Conservation (phyloP, 169 alveolate species). For the Plasmodium falciparum region DNA sequence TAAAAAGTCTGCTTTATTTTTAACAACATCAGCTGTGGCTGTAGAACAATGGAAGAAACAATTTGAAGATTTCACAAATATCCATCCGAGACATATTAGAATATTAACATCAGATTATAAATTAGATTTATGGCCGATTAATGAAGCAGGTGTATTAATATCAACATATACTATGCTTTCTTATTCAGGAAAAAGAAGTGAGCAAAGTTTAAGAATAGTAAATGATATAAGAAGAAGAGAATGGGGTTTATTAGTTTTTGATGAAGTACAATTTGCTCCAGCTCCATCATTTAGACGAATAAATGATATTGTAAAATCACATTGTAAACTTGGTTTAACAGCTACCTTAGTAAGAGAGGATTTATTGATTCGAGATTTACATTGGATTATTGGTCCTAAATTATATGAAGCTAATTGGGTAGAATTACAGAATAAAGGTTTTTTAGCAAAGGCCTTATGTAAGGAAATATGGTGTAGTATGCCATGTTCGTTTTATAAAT, state of each 20-base stretch:
- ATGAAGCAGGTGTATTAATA: constrained; percentile 95
- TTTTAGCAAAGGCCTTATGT: constrained; percentile 97
- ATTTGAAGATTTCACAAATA: constrained; percentile 92
- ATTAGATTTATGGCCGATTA: constrained; percentile 91
- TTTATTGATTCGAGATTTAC: constrained; percentile 96
- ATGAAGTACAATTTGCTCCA: constrained; percentile 99
- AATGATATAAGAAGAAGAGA: constrained; percentile 91
- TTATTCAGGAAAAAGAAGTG: constrained; percentile 92
- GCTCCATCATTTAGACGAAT: constrained; percentile 97
- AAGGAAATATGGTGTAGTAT: constrained; percentile 99
- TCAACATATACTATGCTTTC: constrained; percentile 98
- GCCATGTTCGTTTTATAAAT: constrained; percentile 96
- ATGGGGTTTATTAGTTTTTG: constrained; percentile 99
- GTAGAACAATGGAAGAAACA: constrained; percentile 95
- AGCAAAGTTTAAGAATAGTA: constrained; percentile 89
- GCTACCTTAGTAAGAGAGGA: constrained; percentile 99
- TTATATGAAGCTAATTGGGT: constrained; percentile 99
- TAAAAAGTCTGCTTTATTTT: constrained; percentile 94
- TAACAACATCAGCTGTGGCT: constrained; percentile 93
- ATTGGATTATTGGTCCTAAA: constrained; percentile 99
- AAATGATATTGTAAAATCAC: constrained; percentile 91
- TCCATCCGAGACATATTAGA: constrained; percentile 90
- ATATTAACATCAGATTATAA: constrained; percentile 96
- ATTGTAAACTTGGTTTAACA: constrained; percentile 98
- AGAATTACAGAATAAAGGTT: constrained; percentile 97